Conservation (phyloP, 139 green algal species). For the Coelastrella sp. region DNA sequence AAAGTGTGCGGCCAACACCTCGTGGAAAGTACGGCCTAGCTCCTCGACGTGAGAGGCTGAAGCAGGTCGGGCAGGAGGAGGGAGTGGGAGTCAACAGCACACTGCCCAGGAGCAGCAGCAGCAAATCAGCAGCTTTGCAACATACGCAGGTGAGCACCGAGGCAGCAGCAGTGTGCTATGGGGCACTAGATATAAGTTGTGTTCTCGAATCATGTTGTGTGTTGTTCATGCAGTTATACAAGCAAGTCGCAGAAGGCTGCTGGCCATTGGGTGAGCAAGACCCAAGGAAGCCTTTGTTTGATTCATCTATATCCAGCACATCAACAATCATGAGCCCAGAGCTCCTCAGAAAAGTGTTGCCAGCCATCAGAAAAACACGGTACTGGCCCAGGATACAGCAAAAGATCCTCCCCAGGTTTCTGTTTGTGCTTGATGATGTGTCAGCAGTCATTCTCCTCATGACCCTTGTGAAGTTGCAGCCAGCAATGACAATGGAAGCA, state of each 20-base stretch:
- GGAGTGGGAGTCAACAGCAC: not conserved
- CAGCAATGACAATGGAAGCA: not conserved
- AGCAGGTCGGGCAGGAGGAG: not conserved
- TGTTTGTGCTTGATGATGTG: constrained; percentile 18
- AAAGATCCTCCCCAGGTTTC: constrained; percentile 4
- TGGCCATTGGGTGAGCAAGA: not conserved
- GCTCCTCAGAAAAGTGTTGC: not conserved
- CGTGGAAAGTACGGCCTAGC: constrained; percentile 21
- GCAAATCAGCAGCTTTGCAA: not conserved
- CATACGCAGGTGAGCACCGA: not conserved
- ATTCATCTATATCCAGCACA: not conserved
- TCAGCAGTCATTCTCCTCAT: not conserved
- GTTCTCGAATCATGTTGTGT: not conserved
- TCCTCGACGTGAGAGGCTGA: not conserved
- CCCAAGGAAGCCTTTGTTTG: not conserved
- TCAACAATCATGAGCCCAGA: not conserved
- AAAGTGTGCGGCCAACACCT: constrained; percentile 18
- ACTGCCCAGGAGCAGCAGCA: not conserved
- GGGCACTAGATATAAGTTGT: not conserved
- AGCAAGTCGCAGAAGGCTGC: not conserved
- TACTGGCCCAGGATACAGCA: constrained; percentile 22
- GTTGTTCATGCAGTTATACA: constrained; percentile 22
- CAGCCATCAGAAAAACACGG: not conserved
- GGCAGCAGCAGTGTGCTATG: not conserved
- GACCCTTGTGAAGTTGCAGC: constrained; percentile 4